These are phyloP conservation scores for Fraxinus floribunda DNA, from an alignment of 305 asterid genomes.

Conservation along the genomic window DNA sequence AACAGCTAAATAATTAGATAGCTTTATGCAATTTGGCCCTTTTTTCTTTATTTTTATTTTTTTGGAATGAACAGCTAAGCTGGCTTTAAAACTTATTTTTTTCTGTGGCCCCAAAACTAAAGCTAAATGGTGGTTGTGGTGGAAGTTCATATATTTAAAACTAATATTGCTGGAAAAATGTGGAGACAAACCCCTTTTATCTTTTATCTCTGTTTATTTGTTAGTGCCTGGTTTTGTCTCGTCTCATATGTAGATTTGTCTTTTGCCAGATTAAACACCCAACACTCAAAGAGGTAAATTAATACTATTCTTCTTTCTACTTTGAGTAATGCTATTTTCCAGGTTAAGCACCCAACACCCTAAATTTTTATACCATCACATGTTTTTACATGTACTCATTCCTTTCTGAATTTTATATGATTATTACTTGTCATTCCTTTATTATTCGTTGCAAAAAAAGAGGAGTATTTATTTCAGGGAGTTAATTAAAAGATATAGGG, in stretches of 20 bases:
- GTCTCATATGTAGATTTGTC: background rate
- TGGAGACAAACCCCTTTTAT: slow-evolving; percentile 21
- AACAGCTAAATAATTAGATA: slow-evolving; percentile 1
- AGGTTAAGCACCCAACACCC: too few species aligned
- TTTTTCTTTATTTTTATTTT: too few species aligned
- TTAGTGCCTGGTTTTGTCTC: background rate
- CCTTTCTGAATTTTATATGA: too few species aligned
- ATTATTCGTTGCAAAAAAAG: too few species aligned
- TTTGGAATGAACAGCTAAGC: background rate
- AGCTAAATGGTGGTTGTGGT: background rate
- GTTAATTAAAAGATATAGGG: too few species aligned
- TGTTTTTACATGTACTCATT: too few species aligned
- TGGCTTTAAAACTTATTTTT: slow-evolving; percentile 21
- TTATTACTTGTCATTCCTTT: too few species aligned
- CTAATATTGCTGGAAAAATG: slow-evolving; percentile 12
- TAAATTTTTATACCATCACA: too few species aligned
- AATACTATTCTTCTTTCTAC: too few species aligned
- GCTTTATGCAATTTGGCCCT: background rate
- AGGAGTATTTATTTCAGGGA: too few species aligned
- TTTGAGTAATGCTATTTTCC: too few species aligned
- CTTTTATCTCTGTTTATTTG: slow-evolving; percentile 12
- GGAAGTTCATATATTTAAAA: slow-evolving; percentile 13
- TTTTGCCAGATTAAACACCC: background rate
- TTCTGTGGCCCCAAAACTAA: slow-evolving; percentile 30
- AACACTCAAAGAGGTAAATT: background rate